Base-by-base conservation (phyloP, 2,329 filamentous ascomycete species). In the Plenodomus biglobosus region DNA sequence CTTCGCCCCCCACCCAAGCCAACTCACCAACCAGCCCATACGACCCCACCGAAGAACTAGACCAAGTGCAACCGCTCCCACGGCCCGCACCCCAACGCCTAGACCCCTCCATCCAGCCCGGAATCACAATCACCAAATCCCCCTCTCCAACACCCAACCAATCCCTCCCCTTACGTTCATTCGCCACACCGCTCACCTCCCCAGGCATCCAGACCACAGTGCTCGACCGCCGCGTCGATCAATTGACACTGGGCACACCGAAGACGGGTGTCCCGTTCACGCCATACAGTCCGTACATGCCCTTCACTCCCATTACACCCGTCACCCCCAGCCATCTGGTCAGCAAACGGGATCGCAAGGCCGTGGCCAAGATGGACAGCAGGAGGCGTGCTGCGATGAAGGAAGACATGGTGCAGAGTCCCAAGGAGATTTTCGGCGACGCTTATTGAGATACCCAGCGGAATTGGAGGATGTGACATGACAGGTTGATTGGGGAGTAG, bases 261-360 rank as follows among this genome's bases (percentile, higher is more conserved):
- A 71, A 73, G 17, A 79, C 77, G 0, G 82, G 80, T 1, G 76
- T 83, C 19, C 81, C 80, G 38, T 86, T 84, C 2, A 88, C 87
- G 18, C 88, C 88, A 1, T 92, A 92, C 70, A 84, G 82, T 46
- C 87, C 88, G 0, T 92, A 92, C 59, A 88, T 92, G 75, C 88
- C 88, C 0, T 88, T 85, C 66, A 87, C 85, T 6, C 87, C 88
- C 1, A 77, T 88, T 40, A 80, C 90, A 42, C 88, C 88, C 1
- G 82, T 92, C 40, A 91, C 88, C 22, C 87, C 88, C n/a, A 37
- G 35, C 13, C 83, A 82, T 17, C 73, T 92, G 39, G 84, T 89
- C 15, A 89, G 84, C 19, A 83, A 79, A 69, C 81, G 83, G 53
- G 87, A 92, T 64, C 75, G 87, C 21, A 90, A 86, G 78, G 77